These are phyloP conservation scores for Fusarium tanahbumbuense DNA, from an alignment of 2,329 filamentous ascomycete species.

Conservation along the genomic window DNA sequence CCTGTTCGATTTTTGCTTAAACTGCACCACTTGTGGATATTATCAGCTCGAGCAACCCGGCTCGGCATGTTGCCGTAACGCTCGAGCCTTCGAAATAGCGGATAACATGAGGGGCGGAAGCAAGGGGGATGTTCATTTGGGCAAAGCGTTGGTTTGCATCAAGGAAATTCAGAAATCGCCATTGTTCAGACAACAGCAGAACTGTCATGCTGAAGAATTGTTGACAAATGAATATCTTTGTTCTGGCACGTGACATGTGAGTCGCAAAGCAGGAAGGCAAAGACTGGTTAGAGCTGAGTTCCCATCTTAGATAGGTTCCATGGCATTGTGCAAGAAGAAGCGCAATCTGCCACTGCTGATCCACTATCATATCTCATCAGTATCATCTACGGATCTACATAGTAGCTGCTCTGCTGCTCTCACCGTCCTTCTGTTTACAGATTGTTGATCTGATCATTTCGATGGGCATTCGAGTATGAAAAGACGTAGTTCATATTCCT, in stretches of 20 bases:
- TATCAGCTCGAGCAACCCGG: slow-evolving; percentile 1
- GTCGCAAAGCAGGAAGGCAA: background rate
- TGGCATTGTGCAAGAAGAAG: background rate
- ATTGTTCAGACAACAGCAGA: slow-evolving; percentile 1
- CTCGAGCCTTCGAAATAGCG: slow-evolving; percentile 21
- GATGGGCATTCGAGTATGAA: background rate
- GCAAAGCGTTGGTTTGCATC: background rate
- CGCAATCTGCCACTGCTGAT: background rate
- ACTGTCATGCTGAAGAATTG: background rate
- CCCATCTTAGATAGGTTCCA: background rate
- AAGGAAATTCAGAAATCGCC: background rate
- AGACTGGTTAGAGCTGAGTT: background rate
- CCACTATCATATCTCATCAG: background rate
- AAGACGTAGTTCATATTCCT: background rate
- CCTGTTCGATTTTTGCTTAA: slow-evolving; percentile 8
- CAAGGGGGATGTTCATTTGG: slow-evolving; percentile 1
- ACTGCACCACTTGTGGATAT: slow-evolving; percentile 12
- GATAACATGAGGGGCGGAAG: slow-evolving; percentile 2
- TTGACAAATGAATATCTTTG: background rate
- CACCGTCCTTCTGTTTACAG: background rate
- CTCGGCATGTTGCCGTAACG: slow-evolving; percentile 17
- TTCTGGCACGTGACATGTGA: background rate
- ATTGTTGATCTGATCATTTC: background rate
- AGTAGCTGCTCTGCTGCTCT: background rate
- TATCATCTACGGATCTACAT: background rate